A percentile compares a stretch with the other conserved stretches of the same genome.
These are phyloP conservation scores for Psilocybe cubensis DNA, from an alignment of 768 basidiomycete species.

Conservation along the genomic window DNA sequence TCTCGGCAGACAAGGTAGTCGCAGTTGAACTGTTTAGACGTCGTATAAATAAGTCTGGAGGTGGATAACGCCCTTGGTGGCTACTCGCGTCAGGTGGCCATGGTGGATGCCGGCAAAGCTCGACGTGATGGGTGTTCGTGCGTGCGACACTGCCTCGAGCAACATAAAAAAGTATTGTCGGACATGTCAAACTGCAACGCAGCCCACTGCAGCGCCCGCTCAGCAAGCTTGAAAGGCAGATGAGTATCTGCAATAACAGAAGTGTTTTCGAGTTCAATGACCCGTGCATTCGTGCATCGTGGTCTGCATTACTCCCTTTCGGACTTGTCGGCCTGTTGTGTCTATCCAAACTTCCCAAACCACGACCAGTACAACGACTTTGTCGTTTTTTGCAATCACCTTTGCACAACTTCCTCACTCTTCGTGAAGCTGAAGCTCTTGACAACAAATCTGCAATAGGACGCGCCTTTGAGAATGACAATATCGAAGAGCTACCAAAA, in stretches of 20 bases:
- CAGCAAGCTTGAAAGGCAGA: not conserved
- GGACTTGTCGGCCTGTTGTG: conserved; percentile 47
- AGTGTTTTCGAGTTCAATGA: conserved; percentile 45
- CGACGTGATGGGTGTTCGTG: not conserved
- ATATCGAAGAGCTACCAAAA: conserved; percentile 17
- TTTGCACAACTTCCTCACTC: conserved; percentile 47
- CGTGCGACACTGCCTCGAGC: not conserved
- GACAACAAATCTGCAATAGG: conserved; percentile 19
- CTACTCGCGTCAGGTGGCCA: not conserved
- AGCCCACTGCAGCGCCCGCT: not conserved
- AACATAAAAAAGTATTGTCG: not conserved
- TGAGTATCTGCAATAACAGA: conserved; percentile 28
- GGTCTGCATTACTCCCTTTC: conserved; percentile 53
- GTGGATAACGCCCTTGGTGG: not conserved
- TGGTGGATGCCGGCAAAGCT: not conserved
- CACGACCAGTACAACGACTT: conserved; percentile 23
- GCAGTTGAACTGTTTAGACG: not conserved
- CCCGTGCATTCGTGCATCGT: conserved; percentile 52
- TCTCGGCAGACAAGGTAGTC: not conserved
- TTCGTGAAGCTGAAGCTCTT: conserved; percentile 60
- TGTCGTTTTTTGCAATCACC: conserved; percentile 29
- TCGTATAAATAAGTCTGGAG: not conserved
- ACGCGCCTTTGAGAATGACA: conserved; percentile 22
- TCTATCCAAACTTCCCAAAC: conserved; percentile 38
- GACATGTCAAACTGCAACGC: not conserved